phyloP scores from a whole-genome alignment of 129 eudicot genomes.

The sunflower (Helianthus annuus) region HanXRQr2.0-SUNRISE NC_035447.2:57094617-57095116 shows the following conservation, averaged over 20 bases:
- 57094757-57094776: slow-evolving; percentile 30
- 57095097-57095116: not conserved
- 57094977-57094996: slow-evolving; percentile 48
- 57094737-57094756: slow-evolving; percentile 37
- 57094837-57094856: slow-evolving; percentile 40
- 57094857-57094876: slow-evolving; percentile 15
- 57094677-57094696: slow-evolving; percentile 25
- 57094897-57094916: slow-evolving; percentile 39
- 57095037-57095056: not conserved
- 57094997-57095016: slow-evolving; percentile 55
- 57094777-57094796: not conserved
- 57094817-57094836: slow-evolving; percentile 46
- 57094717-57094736: slow-evolving; percentile 22
- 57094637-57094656: slow-evolving; percentile 9
- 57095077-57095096: not conserved
- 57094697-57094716: slow-evolving; percentile 29
- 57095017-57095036: slow-evolving; percentile 53
- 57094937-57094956: slow-evolving; percentile 43
- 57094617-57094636: slow-evolving; percentile 27
- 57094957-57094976: slow-evolving; percentile 43
- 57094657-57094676: slow-evolving; percentile 17
- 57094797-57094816: slow-evolving; percentile 26
- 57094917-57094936: slow-evolving; percentile 29
- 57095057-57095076: not conserved
- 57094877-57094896: slow-evolving; percentile 32